phyloP scores from a whole-genome alignment of 2,329 filamentous ascomycete species.

The Arachnomyces sp. region DNA sequence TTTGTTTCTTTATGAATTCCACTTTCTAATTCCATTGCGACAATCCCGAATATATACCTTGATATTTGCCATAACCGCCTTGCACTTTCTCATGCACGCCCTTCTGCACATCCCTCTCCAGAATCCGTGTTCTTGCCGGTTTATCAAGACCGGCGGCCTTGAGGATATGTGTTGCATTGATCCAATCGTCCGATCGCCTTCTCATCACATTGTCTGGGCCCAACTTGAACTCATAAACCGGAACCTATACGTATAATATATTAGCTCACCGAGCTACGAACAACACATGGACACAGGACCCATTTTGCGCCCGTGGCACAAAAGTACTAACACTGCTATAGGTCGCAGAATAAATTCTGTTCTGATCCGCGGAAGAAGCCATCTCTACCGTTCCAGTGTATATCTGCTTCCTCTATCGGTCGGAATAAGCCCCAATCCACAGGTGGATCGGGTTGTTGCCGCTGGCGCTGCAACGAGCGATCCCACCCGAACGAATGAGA shows the following conservation, averaged over 20 bases:
- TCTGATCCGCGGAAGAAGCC: slow-evolving; percentile 29
- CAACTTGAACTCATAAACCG: slow-evolving; percentile 89
- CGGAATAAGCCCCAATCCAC: slow-evolving; percentile 14
- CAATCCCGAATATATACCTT: slow-evolving; percentile 50
- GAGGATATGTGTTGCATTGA: slow-evolving; percentile 98
- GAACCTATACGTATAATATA: slow-evolving; percentile 54
- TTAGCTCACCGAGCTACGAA: slow-evolving; percentile 9
- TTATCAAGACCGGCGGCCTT: slow-evolving; percentile 98
- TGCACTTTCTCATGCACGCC: slow-evolving; percentile 96
- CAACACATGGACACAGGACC: not conserved
- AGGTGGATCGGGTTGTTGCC: slow-evolving; percentile 6
- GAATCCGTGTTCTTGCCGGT: slow-evolving; percentile 84
- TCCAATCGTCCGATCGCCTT: slow-evolving; percentile 86
- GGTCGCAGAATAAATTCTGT: slow-evolving; percentile 56
- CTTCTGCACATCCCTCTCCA: slow-evolving; percentile 95
- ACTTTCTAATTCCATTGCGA: not conserved
- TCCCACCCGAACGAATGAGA: no score
- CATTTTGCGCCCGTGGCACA: not conserved
- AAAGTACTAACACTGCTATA: slow-evolving; percentile 53
- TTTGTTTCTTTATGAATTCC: not conserved
- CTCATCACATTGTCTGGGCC: slow-evolving; percentile 93
- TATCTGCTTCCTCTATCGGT: not conserved
- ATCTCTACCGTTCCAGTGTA: slow-evolving; percentile 16
- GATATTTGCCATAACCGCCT: slow-evolving; percentile 97
- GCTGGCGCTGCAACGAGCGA: no score